Conservation (phyloP, 305 asterid genomes). For the Petunia hybrid region DNA sequence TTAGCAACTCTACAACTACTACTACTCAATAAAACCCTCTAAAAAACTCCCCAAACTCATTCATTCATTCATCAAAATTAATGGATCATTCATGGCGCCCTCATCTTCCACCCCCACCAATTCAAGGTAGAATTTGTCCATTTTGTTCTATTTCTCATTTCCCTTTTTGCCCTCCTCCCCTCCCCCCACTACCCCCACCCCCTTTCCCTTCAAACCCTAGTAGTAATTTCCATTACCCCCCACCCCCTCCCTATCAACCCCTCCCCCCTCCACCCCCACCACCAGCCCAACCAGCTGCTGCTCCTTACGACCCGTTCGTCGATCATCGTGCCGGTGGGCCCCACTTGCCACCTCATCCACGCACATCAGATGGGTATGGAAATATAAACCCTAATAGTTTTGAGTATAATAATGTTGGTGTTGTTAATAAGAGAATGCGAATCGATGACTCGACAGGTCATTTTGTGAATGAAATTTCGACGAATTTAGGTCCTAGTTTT, state of each 20-base stretch:
- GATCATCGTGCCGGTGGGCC: constrained; percentile 56
- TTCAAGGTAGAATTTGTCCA: constrained; percentile 61
- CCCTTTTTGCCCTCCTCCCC: constrained; percentile 81
- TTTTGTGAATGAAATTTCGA: too few species aligned
- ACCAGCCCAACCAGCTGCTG: constrained; percentile 41
- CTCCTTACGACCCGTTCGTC: constrained; percentile 62
- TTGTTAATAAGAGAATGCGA: too few species aligned
- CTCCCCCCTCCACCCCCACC: constrained; percentile 35
- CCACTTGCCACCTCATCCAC: constrained; percentile 40
- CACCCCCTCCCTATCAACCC: constrained; percentile 38
- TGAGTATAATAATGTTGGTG: too few species aligned
- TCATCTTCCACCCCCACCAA: constrained; percentile 45
- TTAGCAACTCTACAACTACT: too few species aligned
- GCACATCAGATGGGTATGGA: constrained; percentile 55
- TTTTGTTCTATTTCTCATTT: constrained; percentile 77
- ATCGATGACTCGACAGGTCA: too few species aligned
- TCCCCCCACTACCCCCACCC: constrained; percentile 44
- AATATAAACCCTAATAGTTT: constrained; percentile 32
- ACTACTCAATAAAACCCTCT: too few species aligned
- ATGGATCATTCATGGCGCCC: constrained; percentile 87
- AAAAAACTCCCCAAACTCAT: too few species aligned
- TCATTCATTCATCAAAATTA: constrained; percentile 23
- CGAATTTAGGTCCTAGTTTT: not conserved
- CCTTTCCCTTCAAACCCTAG: constrained; percentile 49
- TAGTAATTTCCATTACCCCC: constrained; percentile 46